Base-by-base conservation (phyloP, 2,329 filamentous ascomycete genomes). In the Aureobasidium lini region DNA sequence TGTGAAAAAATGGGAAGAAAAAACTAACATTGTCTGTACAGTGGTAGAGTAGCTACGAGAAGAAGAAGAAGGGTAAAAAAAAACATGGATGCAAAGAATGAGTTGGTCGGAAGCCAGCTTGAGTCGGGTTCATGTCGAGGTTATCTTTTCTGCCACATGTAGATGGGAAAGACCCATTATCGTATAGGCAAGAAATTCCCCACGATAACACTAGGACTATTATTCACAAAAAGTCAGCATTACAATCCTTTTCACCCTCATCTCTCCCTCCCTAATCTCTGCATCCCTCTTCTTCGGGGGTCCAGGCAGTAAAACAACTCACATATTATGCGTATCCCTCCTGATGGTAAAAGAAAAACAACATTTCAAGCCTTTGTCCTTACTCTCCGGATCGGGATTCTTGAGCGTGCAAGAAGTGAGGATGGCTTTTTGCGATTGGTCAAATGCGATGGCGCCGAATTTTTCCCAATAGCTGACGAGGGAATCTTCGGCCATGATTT, bases 381-480 rank as follows among this genome's bases (percentile, higher is more conserved):
- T 84, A 3, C 86, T 84, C 62, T 82, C 82, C 53, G 69, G 66
- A 59, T 85, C 83, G 3, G 89, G 92, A 65, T 86, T 92, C 73
- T 96, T 96, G 62, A 99, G 76, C 10, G 89, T 88, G 71, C 94
- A 99, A 65, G 89, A 93, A 23, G 94, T 99, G 65, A 99, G 79
- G 68, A 99, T 90, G 23, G 93, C 95, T 72, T 99, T 96, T 71
- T 97, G 94, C 9, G 84, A 86, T 60, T 87, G 85, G 70, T 99
- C 94, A 73, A 99, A 99, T 9, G 94, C 95, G 67, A 99, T 97
- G 5, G 91, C 93, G 53, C 93, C 92, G 69, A 99, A 99, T 69
- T 99, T 96, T 74, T 99, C 94, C 94, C 94, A 99, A 69, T 99
- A 99, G 67, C 90, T 89, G 58, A 97, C 94, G 62, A 96, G 84